Base-by-base conservation (phyloP, 441 rosid species). In the Erodium texanum region DNA sequence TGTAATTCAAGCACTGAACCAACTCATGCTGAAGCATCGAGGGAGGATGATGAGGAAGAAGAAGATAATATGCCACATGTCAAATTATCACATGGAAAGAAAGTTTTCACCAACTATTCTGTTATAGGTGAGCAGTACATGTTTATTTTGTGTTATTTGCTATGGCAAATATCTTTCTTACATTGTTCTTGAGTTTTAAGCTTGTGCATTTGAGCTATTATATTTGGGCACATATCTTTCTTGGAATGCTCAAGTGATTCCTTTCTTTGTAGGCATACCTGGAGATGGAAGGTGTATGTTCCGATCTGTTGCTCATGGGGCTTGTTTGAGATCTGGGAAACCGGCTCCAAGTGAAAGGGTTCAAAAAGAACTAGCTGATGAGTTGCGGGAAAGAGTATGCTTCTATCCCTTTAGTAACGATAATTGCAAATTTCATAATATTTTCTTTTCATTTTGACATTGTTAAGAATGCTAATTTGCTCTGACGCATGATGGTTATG, bases 201-300 rank as follows among this genome's bases (percentile, higher is more conserved):
- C 63, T n/a, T 18, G 5, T 23, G 6, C 20, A 22, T 22, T 15
- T 24, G 36, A 18, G 52, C 22, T 48, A 52, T 24, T 50, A 19
- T 45, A 12, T 43, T 7, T 64, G 5, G 8, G 20, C 59, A 52
- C 20, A n/a, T 16, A 16, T 52, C 59, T 52, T 16, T 6, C 59
- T 19, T 52, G 20, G 59, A 16, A 16, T 52, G 16, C 15, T 52
- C 5, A 5, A 52, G 22, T 18, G 16, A 52, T 18, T 74, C 29
- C 36, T 36, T 72, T 43, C 48, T 68, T 2, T 84, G 72, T 82
- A 89, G 97, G 96, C 70, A 85, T 90, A 67, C 98, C 96, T 34
- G 97, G 98, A 61, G 97, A 93, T 81, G 98, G 98, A 18, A 82
- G 98, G 68, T 93, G 98, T 69, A 78, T 93, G 86, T 93, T 93